Percentiles rank a stretch among this genome's conserved stretches.
phyloP scores from a whole-genome alignment of 139 green algal genomes.

The Bryopsis sp. region DNA sequence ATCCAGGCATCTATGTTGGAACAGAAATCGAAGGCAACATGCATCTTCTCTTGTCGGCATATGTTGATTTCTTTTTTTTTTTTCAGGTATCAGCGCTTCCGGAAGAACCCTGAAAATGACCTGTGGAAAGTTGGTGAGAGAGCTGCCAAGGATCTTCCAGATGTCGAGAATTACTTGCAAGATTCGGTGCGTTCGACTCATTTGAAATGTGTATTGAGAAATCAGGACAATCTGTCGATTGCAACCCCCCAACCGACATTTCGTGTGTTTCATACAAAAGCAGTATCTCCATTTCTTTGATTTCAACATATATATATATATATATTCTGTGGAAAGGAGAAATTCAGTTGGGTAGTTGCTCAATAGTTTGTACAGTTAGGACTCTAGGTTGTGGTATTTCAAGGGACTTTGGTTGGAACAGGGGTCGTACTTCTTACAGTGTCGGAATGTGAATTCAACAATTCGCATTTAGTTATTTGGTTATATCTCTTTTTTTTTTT shows the following conservation, averaged over 20 bases:
- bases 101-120: constrained; percentile 17
- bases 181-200: not conserved
- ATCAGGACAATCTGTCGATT: not conserved
- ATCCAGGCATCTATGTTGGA: too few relatives aligned
- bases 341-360: too few relatives aligned
- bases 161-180: not conserved
- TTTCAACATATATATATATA: too few relatives aligned
- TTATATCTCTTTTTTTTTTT: not conserved
- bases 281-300: not conserved
- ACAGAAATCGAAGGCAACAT: too few relatives aligned
- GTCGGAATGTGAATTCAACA: not conserved
- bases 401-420: too few relatives aligned
- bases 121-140: not conserved
- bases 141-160: not conserved
- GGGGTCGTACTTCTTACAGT: not conserved
- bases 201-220: not conserved
- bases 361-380: not conserved
- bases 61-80: too few relatives aligned
- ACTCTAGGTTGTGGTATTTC: too few relatives aligned
- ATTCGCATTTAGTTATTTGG: not conserved
- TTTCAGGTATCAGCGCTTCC: not conserved
- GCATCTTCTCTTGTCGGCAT: too few relatives aligned
- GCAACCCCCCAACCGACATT: not conserved
- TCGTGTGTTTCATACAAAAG: not conserved
- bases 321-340: too few relatives aligned